Percentiles rank a stretch among this genome's conserved stretches.
Evolutionary conservation across 192 early-diverging fungal species (phyloP).

Genomic region (Coemansia biformis): DNA sequence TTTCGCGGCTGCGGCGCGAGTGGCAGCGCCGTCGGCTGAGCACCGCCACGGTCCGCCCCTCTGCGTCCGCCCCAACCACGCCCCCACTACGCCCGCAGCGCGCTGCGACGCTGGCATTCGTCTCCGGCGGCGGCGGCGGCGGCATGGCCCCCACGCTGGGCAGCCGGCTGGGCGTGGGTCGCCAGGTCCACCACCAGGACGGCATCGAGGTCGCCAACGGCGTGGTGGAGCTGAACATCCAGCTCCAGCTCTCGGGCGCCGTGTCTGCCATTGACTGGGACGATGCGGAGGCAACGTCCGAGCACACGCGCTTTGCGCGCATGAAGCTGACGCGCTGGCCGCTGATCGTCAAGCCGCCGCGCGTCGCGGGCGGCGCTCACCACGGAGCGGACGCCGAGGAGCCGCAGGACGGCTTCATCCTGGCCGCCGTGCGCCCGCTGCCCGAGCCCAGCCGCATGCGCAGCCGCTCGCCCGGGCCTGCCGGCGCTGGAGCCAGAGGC

Average conservation of each 20-base stretch:
- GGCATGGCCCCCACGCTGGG: no score
- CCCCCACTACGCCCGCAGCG: conserved; percentile 28
- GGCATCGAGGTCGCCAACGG: conserved; percentile 49
- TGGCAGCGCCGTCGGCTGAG: conserved; percentile 43
- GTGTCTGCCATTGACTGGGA: conserved; percentile 25
- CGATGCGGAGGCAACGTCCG: conserved; percentile 25
- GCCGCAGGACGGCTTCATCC: conserved; percentile 45
- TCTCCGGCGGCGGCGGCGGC: neutral
- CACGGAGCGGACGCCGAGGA: conserved; percentile 12
- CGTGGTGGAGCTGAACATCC: conserved; percentile 40
- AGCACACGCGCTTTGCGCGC: conserved; percentile 42
- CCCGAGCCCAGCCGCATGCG: conserved; percentile 36
- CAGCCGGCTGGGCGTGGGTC: neutral
- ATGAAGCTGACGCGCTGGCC: conserved; percentile 48
- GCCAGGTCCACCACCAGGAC: conserved; percentile 21
- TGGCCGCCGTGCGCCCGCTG: conserved; percentile 37
- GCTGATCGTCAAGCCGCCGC: conserved; percentile 28
- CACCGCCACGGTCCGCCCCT: conserved; percentile 10
- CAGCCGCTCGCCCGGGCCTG: conserved; percentile 3
- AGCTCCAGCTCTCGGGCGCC: conserved; percentile 30
- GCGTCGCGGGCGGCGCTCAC: conserved; percentile 4
- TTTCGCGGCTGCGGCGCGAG: conserved; percentile 44
- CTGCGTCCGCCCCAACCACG: conserved; percentile 26
- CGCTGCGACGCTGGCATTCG: conserved; percentile 21
- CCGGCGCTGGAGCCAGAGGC: neutral